A percentile compares a stretch with the other conserved stretches of the same genome.
phyloP scores from a whole-genome alignment of 345 rosid species.

The Euphorbia tirucalli region DNA sequence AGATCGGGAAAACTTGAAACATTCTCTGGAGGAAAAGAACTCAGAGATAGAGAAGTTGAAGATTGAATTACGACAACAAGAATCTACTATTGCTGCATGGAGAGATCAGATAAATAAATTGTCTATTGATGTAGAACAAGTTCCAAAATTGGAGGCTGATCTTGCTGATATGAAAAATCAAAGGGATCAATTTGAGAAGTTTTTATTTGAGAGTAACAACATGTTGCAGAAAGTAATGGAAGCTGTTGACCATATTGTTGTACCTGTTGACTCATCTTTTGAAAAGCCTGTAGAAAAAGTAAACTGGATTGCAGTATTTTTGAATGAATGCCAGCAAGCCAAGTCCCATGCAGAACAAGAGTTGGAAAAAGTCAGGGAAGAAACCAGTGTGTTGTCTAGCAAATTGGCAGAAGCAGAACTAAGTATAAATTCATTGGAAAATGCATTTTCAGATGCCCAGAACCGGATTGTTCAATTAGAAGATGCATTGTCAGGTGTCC shows the following conservation, averaged over 20 bases:
- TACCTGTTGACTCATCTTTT: slow-evolving; percentile 49
- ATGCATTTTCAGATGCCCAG: slow-evolving; percentile 51
- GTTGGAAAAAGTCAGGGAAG: slow-evolving; percentile 45
- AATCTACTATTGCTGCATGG: slow-evolving; percentile 47
- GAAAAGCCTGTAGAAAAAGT: slow-evolving; percentile 60
- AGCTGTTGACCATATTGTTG: slow-evolving; percentile 42
- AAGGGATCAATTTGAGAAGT: slow-evolving; percentile 57
- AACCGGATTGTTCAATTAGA: slow-evolving; percentile 47
- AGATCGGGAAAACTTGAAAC: slow-evolving; percentile 73
- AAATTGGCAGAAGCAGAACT: slow-evolving; percentile 50
- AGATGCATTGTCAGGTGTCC: slow-evolving; percentile 50
- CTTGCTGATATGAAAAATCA: slow-evolving; percentile 46
- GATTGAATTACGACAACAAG: slow-evolving; percentile 52
- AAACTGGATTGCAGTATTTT: slow-evolving; percentile 52
- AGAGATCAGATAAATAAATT: slow-evolving; percentile 51
- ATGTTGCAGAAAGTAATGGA: slow-evolving; percentile 49
- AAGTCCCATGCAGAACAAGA: slow-evolving; percentile 52
- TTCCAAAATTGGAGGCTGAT: slow-evolving; percentile 62
- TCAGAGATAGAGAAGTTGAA: slow-evolving; percentile 60
- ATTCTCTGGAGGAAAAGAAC: slow-evolving; percentile 61
- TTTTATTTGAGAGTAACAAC: slow-evolving; percentile 52
- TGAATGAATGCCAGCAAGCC: slow-evolving; percentile 54
- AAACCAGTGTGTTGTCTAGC: slow-evolving; percentile 36
- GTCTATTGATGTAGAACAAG: slow-evolving; percentile 48
- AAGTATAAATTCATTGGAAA: slow-evolving; percentile 49